Percentiles rank a stretch among this genome's conserved stretches.
phyloP scores from a whole-genome alignment of 2,329 filamentous ascomycete genomes.

The Fusarium mangiferae region DNA sequence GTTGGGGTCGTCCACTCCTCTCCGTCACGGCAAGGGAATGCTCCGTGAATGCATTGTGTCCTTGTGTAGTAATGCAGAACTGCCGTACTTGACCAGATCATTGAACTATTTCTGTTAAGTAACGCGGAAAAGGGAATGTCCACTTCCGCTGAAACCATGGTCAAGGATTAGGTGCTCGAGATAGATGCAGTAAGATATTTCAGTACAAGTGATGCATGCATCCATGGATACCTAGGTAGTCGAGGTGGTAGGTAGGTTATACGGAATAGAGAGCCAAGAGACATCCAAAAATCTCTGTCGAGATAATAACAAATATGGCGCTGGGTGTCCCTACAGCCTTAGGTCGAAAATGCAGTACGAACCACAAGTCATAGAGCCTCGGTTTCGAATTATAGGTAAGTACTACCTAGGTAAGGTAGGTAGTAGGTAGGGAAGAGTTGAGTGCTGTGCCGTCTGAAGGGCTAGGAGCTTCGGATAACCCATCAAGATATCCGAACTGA shows the following conservation, averaged over 20 bases:
- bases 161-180: neutral
- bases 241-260: neutral
- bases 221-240: no score
- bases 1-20: neutral
- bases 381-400: neutral
- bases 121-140: neutral
- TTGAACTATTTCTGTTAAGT: neutral
- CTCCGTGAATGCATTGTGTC: neutral
- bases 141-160: neutral
- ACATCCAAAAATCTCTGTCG: neutral
- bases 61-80: constrained; percentile 10
- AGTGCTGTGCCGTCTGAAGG: neutral
- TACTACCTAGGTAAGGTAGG: neutral
- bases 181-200: no score
- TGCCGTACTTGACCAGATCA: constrained; percentile 10
- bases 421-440: neutral
- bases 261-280: neutral
- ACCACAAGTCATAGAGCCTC: neutral
- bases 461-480: constrained; percentile 6
- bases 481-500: neutral
- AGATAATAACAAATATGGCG: neutral
- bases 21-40: constrained; percentile 9
- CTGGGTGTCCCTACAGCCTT: neutral
- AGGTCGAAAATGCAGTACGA: neutral
- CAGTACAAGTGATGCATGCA: neutral